phyloP scores from a whole-genome alignment of 2,329 filamentous ascomycete species.

The Botryotinia globosa region DNA sequence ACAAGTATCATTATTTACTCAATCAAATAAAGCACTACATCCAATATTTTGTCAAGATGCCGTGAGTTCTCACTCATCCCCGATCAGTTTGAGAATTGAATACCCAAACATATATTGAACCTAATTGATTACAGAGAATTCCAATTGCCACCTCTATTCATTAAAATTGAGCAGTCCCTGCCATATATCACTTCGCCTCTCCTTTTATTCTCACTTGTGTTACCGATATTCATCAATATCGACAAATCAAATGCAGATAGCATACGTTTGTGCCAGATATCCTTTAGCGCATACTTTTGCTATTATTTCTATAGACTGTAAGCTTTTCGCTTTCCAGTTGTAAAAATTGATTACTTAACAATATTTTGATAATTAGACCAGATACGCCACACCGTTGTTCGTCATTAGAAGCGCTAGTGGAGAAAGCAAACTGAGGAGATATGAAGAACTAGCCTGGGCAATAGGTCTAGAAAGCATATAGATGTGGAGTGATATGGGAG shows the following conservation, averaged over 20 bases:
- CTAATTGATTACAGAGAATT: no score
- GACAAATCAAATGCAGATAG: not conserved
- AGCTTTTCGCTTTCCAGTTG: not conserved
- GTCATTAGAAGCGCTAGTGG: not conserved
- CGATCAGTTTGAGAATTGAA: no score
- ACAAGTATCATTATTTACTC: no score
- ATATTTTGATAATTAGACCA: not conserved
- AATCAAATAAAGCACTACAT: no score
- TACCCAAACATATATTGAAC: no score
- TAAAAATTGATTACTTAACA: not conserved
- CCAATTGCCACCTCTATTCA: not conserved
- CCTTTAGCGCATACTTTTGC: not conserved
- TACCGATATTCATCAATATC: not conserved
- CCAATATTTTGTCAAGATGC: no score
- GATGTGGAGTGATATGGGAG: not conserved
- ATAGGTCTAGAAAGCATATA: not conserved
- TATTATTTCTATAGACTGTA: not conserved
- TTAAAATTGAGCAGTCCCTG: not conserved
- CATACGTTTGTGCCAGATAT: not conserved
- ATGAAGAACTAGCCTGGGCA: not conserved
- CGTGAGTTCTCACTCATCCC: no score
- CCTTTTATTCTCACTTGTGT: not conserved
- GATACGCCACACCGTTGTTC: not conserved
- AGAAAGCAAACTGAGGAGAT: not conserved
- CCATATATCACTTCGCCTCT: not conserved